Evolutionary conservation across 2,329 filamentous ascomycete species (phyloP), one percentile per base, ranked within the genome.

Genomic region (Talaromyces amestolkiae): DNA sequence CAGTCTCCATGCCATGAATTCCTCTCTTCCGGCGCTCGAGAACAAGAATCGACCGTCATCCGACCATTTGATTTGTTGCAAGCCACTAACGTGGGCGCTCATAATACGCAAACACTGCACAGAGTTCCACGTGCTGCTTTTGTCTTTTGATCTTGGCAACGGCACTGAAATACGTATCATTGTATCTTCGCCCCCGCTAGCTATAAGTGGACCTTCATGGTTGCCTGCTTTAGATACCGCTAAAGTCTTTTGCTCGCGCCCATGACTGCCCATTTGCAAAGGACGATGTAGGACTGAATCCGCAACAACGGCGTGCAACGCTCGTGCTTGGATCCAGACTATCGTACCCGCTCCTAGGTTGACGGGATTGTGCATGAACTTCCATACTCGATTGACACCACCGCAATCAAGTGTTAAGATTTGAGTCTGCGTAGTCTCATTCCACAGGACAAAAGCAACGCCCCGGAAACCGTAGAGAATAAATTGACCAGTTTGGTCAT

Each of bases 11-110:
- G 93, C 85, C 71, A 89, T 94, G 68, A 98, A 90, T 76, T 99
- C 94, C 75, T 97, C 94, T 67, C 88, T 89, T 0, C 93, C 95
- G 6, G 87, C 92, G 71, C 92, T 93, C 69, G 91, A 97, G 74
- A 98, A 91, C 2, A 99, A 85, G 70, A 89, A 90, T 1, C 81
- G 76, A 2, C 89, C 86, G 56, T 86, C 84, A 0, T 76, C 74
- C 1, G 90, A 87, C 91, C 92, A 98, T 66, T 85, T 85, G 0
- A 97, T 80, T 67, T 89, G 85, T 75, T 97, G 94, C 8, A 98
- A 86, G 0, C 94, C 95, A 0, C 92, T 89, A 1, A 87, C 89
- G 74, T 99, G 95, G 63, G 86, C 87, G 69, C 92, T 89, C 22
- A 97, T 77, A 0, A 89, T 87, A 10, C 87, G 85, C 24, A 89